These are phyloP conservation scores for Aristolochia contorta DNA, from an alignment of 164 flowering plant genomes.

Conservation along the genomic window DNA sequence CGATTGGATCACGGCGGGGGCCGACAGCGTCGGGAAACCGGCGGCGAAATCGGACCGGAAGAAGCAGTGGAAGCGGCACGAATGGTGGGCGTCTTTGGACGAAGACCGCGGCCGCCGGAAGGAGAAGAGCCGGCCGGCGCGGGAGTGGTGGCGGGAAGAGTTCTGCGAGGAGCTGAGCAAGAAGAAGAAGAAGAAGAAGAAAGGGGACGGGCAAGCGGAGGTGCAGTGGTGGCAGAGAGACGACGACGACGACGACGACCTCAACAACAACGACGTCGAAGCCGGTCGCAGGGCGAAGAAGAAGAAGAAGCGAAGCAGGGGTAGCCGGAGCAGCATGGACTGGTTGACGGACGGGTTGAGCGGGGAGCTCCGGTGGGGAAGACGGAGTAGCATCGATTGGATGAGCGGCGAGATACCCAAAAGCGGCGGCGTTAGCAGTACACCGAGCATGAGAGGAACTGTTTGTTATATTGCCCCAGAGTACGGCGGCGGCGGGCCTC, in stretches of 20 bases:
- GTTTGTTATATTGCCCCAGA: conserved; percentile 96
- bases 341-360: conserved; percentile 86
- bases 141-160: conserved; percentile 97
- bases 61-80: conserved; percentile 40
- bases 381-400: conserved; percentile 52
- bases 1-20: conserved; percentile 40
- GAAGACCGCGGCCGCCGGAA: conserved; percentile 38
- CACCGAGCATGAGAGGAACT: conserved; percentile 98
- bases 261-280: conserved; percentile 18
- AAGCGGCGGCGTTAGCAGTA: conserved; percentile 85
- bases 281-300: conserved; percentile 19
- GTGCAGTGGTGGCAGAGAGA: conserved; percentile 68
- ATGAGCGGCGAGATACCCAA: conserved; percentile 59
- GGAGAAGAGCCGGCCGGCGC: conserved; percentile 50
- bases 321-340: conserved; percentile 59
- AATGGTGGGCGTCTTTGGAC: conserved; percentile 84
- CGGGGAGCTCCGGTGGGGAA: conserved; percentile 46
- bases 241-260: conserved; percentile 22
- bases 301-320: conserved; percentile 42
- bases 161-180: conserved; percentile 64
- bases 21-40: conserved; percentile 10
- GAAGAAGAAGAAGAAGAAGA: conserved; percentile 64
- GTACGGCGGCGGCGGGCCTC: conserved; percentile 54
- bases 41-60: conserved; percentile 25
- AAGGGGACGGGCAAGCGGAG: conserved; percentile 19